Evolutionary conservation across 192 early-diverging fungal species (phyloP).

Genomic region (Backusella macrospora): DNA sequence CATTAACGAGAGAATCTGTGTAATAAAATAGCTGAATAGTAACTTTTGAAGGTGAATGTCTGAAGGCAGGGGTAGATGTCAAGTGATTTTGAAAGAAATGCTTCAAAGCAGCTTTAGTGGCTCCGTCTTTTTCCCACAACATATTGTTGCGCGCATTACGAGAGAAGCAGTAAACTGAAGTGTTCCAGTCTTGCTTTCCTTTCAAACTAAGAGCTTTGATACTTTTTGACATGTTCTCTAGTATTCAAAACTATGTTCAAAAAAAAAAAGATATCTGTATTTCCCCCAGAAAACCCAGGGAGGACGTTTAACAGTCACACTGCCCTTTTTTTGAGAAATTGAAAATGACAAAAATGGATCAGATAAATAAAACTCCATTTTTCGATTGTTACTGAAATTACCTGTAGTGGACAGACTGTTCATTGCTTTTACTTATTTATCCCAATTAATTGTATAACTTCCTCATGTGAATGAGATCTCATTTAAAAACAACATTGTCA

Average conservation of each 20-base stretch:
- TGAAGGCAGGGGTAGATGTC: constrained; percentile 44
- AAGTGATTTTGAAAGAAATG: constrained; percentile 45
- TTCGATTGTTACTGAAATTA: too few relatives aligned
- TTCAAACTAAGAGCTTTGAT: constrained; percentile 42
- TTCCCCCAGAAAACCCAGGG: neutral
- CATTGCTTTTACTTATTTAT: too few relatives aligned
- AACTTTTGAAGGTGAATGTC: constrained; percentile 41
- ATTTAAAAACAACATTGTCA: too few relatives aligned
- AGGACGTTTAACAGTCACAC: neutral
- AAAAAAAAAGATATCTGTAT: neutral
- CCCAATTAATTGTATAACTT: too few relatives aligned
- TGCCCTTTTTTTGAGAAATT: neutral
- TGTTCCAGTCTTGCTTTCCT: constrained; percentile 46
- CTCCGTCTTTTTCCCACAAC: constrained; percentile 43
- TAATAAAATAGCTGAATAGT: constrained; percentile 48
- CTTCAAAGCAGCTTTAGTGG: constrained; percentile 35
- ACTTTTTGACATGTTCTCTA: constrained; percentile 41
- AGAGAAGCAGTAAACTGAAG: constrained; percentile 40
- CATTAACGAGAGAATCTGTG: constrained; percentile 33
- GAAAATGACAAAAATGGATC: neutral
- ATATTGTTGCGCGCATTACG: constrained; percentile 44
- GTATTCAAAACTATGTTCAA: constrained; percentile 3
- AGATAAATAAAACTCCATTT: too few relatives aligned
- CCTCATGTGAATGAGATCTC: too few relatives aligned
- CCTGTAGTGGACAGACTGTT: too few relatives aligned